Evolutionary conservation across 164 flowering plant species (phyloP).

Genomic region (Aristolochia contorta): DNA sequence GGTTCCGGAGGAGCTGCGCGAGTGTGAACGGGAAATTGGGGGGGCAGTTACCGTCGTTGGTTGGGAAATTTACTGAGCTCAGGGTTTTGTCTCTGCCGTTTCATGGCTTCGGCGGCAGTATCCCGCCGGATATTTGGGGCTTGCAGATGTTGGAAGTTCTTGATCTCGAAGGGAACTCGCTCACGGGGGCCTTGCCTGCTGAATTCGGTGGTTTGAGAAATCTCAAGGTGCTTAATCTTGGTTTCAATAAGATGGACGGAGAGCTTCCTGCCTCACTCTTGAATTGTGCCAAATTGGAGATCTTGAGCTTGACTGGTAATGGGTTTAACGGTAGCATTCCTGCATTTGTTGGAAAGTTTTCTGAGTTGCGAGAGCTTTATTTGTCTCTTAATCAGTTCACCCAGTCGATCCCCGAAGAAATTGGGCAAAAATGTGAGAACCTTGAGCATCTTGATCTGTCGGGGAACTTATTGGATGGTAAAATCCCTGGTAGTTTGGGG

Average conservation of each 20-base stretch:
- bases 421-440: constrained; percentile 38
- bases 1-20: constrained; percentile 21
- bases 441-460: constrained; percentile 67
- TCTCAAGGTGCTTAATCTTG: constrained; percentile 48
- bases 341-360: constrained; percentile 30
- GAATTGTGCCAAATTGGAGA: constrained; percentile 25
- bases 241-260: constrained; percentile 39
- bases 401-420: constrained; percentile 41
- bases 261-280: constrained; percentile 32
- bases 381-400: constrained; percentile 49
- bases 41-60: constrained; percentile 36
- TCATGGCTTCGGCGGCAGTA: constrained; percentile 41
- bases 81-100: constrained; percentile 60
- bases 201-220: constrained; percentile 31
- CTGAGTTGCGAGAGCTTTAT: constrained; percentile 38
- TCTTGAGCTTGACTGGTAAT: constrained; percentile 54
- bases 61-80: constrained; percentile 39
- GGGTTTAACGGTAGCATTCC: constrained; percentile 38
- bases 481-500: constrained; percentile 48
- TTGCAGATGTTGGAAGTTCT: constrained; percentile 45
- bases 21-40: constrained; percentile 17
- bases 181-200: constrained; percentile 36
- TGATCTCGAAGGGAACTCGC: constrained; percentile 61
- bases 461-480: constrained; percentile 39
- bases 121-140: constrained; percentile 55